Base-by-base conservation (phyloP, 2,329 filamentous ascomycete genomes). In the Lachnellula occidentalis region DNA sequence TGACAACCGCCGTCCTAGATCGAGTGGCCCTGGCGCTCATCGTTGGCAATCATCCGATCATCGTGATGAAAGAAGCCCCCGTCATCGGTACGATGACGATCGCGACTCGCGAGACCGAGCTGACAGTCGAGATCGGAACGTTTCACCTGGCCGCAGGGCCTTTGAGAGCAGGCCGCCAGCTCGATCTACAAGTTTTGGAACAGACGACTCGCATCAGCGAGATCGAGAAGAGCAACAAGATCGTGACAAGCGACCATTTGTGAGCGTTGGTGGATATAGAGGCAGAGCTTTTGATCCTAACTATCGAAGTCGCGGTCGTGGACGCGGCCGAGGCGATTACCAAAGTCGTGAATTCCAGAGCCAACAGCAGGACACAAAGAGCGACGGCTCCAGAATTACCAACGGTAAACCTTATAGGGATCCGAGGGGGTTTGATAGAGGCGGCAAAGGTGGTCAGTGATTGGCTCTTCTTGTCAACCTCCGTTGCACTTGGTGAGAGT, bases 381-480 rank as follows among this genome's bases (percentile, higher is more conserved):
- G 42, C 19, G 58, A 61, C 53, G 62, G 63, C 19, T 52, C 56
- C 8, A 62, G 48, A 55, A 62, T 62, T 54, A 61, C 61, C 6
- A 61, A 55, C 50, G 53, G 59, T 42, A 67, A 59, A 47, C 62
- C 64, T 14, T 64, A 54, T 42, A 65, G 56, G 43, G 63, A 67
- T 54, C 19, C 50, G 4, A 60, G 51, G 45, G 63, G 61, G 14
- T 66, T 63, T 56, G 55, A 64, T 34, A 58, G 58, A 54, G 67
- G 66, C 37, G 61, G 64, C 22, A 66, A 60, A 67, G 67, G 67
- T 61, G 64, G 67, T 70, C 57, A 61, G 66, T 69, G 57, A 53
- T 41, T 45, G 37, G 34, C 53, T 57, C 54, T 51, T 56, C 42
- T 51, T 52, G 21, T 58, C 47, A 24, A 53, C 19, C n/a, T 48